A percentile compares a stretch with the other conserved stretches of the same genome.
These are phyloP conservation scores for Gelatoporia subvermispora DNA, from an alignment of 768 basidiomycete species.

Conservation along the genomic window DNA sequence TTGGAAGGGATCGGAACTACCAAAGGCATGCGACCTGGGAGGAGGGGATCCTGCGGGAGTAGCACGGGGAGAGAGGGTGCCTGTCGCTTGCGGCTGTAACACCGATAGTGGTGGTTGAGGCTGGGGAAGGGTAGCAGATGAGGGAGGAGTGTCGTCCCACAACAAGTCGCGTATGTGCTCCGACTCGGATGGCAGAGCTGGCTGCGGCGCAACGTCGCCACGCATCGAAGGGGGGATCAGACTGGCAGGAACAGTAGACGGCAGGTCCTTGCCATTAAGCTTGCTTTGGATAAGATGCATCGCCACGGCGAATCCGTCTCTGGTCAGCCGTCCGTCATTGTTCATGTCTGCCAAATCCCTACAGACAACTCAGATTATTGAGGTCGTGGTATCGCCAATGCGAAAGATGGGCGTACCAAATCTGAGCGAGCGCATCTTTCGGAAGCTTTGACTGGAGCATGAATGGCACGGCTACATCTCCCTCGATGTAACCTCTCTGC, in stretches of 20 bases:
- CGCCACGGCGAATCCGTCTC: conserved; percentile 93
- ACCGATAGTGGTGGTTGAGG: conserved; percentile 32
- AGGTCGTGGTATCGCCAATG: background rate
- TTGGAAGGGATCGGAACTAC: conserved; percentile 48
- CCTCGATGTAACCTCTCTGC: conserved; percentile 79
- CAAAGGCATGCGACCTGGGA: conserved; percentile 15
- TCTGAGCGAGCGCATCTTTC: conserved; percentile 77
- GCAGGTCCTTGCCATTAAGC: conserved; percentile 74
- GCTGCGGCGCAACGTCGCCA: conserved; percentile 28
- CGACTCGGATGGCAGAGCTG: conserved; percentile 33
- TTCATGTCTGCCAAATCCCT: conserved; percentile 95
- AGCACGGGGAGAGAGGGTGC: conserved; percentile 23
- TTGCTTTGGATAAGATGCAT: conserved; percentile 90
- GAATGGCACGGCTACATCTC: conserved; percentile 92
- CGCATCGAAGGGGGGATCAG: conserved; percentile 85
- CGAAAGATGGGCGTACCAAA: conserved; percentile 64
- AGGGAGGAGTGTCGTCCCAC: conserved; percentile 36
- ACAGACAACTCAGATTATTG: background rate
- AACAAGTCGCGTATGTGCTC: conserved; percentile 37
- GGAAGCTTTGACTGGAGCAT: conserved; percentile 86
- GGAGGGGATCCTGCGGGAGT: conserved; percentile 12
- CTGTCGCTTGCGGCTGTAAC: conserved; percentile 35
- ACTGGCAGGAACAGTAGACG: conserved; percentile 59
- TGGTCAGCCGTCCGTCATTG: conserved; percentile 79
- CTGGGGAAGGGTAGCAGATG: conserved; percentile 36